phyloP scores from a whole-genome alignment of 2,329 filamentous ascomycete genomes.

The Hymenoscyphus linearis region DNA sequence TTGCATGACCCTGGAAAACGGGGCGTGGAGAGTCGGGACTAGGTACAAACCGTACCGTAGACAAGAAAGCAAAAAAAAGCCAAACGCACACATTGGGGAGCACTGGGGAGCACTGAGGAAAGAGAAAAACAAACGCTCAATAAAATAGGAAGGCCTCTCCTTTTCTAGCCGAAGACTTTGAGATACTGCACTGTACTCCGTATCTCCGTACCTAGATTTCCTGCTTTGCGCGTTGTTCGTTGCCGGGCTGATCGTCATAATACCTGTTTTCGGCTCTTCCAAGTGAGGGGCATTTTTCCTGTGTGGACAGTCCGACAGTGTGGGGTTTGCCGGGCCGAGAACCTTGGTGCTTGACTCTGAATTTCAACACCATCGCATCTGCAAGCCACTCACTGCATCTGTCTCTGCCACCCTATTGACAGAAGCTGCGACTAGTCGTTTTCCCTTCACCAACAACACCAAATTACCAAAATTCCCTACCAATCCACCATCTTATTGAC shows the following conservation, averaged over 20 bases:
- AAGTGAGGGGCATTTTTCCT: slow-evolving; percentile 5
- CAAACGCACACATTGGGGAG: not conserved
- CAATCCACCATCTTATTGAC: not conserved
- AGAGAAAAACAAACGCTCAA: not conserved
- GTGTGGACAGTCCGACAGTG: no score
- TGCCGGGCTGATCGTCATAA: not conserved
- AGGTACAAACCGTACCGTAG: no score
- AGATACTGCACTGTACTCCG: no score
- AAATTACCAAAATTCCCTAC: not conserved
- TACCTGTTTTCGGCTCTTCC: not conserved
- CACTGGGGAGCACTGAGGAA: not conserved
- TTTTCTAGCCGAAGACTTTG: not conserved
- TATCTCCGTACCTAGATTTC: not conserved
- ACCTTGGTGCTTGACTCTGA: not conserved
- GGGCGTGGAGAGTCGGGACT: not conserved
- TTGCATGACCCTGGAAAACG: slow-evolving; percentile 8
- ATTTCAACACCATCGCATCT: not conserved
- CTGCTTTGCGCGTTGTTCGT: no score
- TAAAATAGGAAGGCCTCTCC: not conserved
- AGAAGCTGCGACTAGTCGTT: not conserved
- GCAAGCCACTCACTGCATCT: slow-evolving; percentile 6
- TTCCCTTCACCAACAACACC: not conserved
- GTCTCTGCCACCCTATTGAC: not conserved
- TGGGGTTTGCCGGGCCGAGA: slow-evolving; percentile 13
- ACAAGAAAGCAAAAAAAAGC: not conserved